These are phyloP conservation scores for Fusarium tjaetaba DNA, from an alignment of 2,329 filamentous ascomycete species.

Conservation along the genomic window DNA sequence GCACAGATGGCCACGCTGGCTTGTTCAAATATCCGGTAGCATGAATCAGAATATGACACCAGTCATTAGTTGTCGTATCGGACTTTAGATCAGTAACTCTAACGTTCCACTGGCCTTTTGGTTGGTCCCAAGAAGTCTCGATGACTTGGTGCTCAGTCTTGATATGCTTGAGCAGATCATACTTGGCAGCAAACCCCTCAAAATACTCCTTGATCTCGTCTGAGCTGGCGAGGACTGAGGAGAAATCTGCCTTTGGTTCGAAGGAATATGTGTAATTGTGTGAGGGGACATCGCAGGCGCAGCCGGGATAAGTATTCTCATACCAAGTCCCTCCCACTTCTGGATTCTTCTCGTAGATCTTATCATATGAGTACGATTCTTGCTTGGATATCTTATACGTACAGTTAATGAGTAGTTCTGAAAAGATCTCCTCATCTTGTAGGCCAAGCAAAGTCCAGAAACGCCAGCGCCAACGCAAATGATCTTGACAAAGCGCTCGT, in stretches of 20 bases:
- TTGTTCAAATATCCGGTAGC: conserved; percentile 22
- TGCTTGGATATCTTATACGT: accelerated
- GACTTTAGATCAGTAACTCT: not conserved
- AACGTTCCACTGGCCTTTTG: conserved; percentile 4
- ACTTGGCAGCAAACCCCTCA: not conserved
- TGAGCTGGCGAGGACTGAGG: not conserved
- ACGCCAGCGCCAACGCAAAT: conserved; percentile 21
- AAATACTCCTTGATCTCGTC: conserved; percentile 6
- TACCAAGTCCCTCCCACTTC: conserved; percentile 8
- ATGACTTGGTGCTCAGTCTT: not conserved
- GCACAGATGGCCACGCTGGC: not conserved
- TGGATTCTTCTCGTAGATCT: conserved; percentile 20
- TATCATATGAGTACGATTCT: accelerated
- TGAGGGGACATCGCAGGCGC: conserved; percentile 2
- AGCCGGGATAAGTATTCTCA: conserved; percentile 8
- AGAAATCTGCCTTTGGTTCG: conserved; percentile 13
- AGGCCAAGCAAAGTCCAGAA: conserved; percentile 18
- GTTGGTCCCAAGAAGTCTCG: not conserved
- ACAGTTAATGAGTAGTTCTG: conserved; percentile 6
- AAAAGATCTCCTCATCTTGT: conserved; percentile 9
- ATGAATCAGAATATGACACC: conserved; percentile 11
- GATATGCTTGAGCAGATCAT: not conserved
- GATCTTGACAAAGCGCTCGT: conserved; percentile 22
- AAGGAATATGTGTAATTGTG: conserved; percentile 20
- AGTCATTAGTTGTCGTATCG: not conserved